Percentiles rank a stretch among this genome's conserved stretches.
These are phyloP conservation scores for Sphagnum magellanicum DNA, from an alignment of 228 moss, liverwort and hornwort genomes.

Conservation along the genomic window DNA sequence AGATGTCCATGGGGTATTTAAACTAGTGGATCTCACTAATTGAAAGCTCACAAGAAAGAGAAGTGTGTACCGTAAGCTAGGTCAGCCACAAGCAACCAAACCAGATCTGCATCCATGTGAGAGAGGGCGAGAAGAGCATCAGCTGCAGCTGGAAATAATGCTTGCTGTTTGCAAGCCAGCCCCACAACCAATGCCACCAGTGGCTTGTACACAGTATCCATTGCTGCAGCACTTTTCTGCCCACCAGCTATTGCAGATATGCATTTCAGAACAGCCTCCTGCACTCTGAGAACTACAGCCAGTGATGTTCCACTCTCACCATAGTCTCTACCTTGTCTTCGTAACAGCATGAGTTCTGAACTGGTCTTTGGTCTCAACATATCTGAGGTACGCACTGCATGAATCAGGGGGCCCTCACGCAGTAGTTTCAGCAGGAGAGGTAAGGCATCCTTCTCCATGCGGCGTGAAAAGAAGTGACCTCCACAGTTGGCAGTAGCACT, in stretches of 20 bases:
- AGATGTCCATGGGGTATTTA: no score
- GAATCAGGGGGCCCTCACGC: conserved; percentile 45
- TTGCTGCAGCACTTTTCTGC: conserved; percentile 62
- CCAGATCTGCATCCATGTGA: conserved; percentile 67
- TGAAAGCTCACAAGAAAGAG: neutral
- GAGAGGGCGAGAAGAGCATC: conserved; percentile 72
- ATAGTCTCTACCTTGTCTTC: conserved; percentile 31
- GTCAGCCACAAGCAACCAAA: conserved; percentile 84
- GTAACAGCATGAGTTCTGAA: conserved; percentile 47
- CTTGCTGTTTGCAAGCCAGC: conserved; percentile 59
- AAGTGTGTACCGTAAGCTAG: conserved; percentile 42
- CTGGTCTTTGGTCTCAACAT: conserved; percentile 52
- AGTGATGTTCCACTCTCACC: conserved; percentile 45
- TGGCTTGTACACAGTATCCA: conserved; percentile 47
- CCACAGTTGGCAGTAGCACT: conserved; percentile 57
- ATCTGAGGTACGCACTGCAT: conserved; percentile 21
- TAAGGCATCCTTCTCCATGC: conserved; percentile 81
- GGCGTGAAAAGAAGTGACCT: conserved; percentile 83
- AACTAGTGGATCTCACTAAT: no score
- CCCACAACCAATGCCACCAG: conserved; percentile 81
- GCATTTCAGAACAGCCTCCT: conserved; percentile 68
- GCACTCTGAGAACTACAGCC: conserved; percentile 63
- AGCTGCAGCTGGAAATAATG: conserved; percentile 48
- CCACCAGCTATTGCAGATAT: conserved; percentile 61
- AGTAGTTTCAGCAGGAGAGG: conserved; percentile 67